These are phyloP conservation scores for Vachellia collinsii DNA, from an alignment of 306 rosid genomes.

Conservation along the genomic window DNA sequence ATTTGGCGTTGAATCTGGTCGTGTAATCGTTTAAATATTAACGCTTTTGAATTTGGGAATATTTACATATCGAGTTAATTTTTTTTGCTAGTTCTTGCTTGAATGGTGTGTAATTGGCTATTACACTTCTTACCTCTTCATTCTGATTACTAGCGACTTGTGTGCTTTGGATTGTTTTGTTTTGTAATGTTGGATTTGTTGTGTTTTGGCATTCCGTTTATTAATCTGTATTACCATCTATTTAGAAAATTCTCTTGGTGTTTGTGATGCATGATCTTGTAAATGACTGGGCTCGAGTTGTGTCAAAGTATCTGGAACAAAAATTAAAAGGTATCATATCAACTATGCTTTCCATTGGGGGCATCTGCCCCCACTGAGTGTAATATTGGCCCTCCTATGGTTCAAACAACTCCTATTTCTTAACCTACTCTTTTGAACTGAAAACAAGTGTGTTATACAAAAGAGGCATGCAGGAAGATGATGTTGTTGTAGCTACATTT, in stretches of 20 bases:
- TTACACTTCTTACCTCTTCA: background rate
- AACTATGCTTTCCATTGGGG: background rate
- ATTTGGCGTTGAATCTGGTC: background rate
- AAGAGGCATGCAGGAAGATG: background rate
- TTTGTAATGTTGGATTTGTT: background rate
- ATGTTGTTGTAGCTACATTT: conserved; percentile 4
- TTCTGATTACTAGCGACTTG: background rate
- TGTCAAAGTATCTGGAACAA: background rate
- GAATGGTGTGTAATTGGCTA: background rate
- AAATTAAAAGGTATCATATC: background rate
- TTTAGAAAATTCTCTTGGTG: background rate
- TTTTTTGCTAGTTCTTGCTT: background rate
- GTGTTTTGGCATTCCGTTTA: background rate
- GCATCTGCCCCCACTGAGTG: background rate
- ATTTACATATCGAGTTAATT: no score
- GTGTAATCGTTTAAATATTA: background rate
- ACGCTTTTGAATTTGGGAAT: no score
- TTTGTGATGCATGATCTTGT: background rate
- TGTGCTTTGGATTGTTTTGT: background rate
- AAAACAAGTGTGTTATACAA: background rate
- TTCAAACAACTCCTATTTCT: background rate
- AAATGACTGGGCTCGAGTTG: background rate
- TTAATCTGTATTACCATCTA: background rate
- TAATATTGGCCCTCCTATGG: background rate
- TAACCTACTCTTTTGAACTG: conserved; percentile 1